Conservation (phyloP, 1,139 yeast genomes). For the Candida dubliniensis region DNA sequence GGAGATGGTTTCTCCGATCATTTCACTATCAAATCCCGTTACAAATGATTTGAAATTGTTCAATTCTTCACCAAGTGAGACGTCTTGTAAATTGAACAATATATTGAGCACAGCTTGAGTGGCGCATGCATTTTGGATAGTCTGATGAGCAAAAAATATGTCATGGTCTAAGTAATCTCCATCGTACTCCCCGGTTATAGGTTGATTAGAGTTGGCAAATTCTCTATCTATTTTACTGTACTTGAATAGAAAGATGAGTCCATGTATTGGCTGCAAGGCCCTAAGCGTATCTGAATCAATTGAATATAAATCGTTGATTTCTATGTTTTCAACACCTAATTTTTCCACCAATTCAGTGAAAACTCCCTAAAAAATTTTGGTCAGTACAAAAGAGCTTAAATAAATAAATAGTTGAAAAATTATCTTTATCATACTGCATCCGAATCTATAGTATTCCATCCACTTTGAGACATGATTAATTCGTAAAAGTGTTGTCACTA, state of each 20-base stretch:
- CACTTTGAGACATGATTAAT: constrained; percentile 19
- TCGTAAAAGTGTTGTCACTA: neutral
- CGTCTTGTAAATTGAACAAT: constrained; percentile 38
- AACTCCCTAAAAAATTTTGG: constrained; percentile 47
- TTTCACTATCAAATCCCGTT: constrained; percentile 53
- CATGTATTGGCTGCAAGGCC: constrained; percentile 49
- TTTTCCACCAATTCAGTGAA: constrained; percentile 65
- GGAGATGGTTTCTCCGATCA: constrained; percentile 64
- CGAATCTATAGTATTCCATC: constrained; percentile 73
- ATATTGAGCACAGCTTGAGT: constrained; percentile 72
- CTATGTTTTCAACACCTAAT: constrained; percentile 55
- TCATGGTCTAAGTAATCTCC: constrained; percentile 32
- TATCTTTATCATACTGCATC: constrained; percentile 52
- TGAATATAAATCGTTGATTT: constrained; percentile 60
- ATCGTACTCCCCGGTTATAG: constrained; percentile 49
- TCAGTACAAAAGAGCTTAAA: constrained; percentile 11
- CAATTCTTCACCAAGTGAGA: constrained; percentile 54
- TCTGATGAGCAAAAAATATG: constrained; percentile 65
- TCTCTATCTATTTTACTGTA: constrained; percentile 46
- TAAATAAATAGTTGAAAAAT: constrained; percentile 7
- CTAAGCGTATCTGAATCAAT: constrained; percentile 50
- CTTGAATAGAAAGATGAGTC: constrained; percentile 65
- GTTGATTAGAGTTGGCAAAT: constrained; percentile 28
- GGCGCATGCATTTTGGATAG: constrained; percentile 74
- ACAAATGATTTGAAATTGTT: constrained; percentile 52